A percentile compares a stretch with the other conserved stretches of the same genome.
phyloP scores from a whole-genome alignment of 768 basidiomycete genomes.

The Calvatia gigantea region DNA sequence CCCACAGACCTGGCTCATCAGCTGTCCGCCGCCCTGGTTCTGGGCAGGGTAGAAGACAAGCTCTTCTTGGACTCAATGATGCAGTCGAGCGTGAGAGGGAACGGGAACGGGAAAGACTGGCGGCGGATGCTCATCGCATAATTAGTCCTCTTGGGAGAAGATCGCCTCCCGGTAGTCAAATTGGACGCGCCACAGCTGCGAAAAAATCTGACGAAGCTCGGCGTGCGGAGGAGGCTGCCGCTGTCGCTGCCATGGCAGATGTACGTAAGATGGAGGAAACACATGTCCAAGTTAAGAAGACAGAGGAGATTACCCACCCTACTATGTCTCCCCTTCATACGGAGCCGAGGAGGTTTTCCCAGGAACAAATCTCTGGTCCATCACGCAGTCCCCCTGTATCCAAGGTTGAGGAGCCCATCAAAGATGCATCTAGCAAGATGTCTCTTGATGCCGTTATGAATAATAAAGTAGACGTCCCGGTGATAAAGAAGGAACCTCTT shows the following conservation, averaged over 20 bases:
- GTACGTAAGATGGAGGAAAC: slow-evolving; percentile 4
- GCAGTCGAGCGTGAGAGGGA: slow-evolving; percentile 6
- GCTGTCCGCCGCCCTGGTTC: slow-evolving; percentile 4
- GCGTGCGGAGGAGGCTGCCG: slow-evolving; percentile 9
- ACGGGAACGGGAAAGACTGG: slow-evolving; percentile 2
- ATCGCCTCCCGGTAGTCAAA: slow-evolving; percentile 48
- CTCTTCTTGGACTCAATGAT: not conserved
- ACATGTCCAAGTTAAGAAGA: not conserved
- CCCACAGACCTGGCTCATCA: not conserved
- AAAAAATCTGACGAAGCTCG: slow-evolving; percentile 37
- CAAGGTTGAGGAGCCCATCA: not conserved
- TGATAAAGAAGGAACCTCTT: slow-evolving; percentile 5
- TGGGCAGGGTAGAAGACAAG: slow-evolving; percentile 5
- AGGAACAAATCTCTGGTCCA: not conserved
- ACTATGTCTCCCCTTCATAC: not conserved
- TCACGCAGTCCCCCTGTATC: not conserved
- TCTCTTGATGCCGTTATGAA: slow-evolving; percentile 10
- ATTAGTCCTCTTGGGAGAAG: slow-evolving; percentile 33
- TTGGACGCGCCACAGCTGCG: slow-evolving; percentile 42
- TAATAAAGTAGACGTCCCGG: not conserved
- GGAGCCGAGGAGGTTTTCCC: not conserved
- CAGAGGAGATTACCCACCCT: not conserved
- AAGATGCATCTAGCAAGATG: not conserved
- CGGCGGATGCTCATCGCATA: slow-evolving; percentile 22
- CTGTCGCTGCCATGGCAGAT: slow-evolving; percentile 5